Base-by-base conservation (phyloP, 495 filamentous ascomycete species). In the Penicillium malachiteum region DNA sequence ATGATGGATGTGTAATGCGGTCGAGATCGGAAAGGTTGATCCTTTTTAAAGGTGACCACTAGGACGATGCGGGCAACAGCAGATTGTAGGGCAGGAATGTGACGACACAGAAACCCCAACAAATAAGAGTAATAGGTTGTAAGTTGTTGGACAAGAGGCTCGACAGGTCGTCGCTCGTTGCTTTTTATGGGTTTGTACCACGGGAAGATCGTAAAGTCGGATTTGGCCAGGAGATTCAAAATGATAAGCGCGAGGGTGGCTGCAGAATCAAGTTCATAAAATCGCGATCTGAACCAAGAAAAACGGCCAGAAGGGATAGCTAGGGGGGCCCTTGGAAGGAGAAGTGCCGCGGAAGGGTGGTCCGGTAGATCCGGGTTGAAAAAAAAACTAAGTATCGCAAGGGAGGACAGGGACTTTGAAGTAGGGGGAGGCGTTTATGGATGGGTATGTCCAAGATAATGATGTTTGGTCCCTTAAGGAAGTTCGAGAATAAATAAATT, bases 21-120 rank as follows among this genome's bases (percentile, higher is more conserved):
- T 69, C 64, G 57, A 72, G 73, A 77, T 77, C 72, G 70, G 71
- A 69, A 68, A 52, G 63, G 54, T 48, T 54, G 60, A 68, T 66
- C 68, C 67, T 70, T 72, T 69, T 71, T 68, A 74, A 69, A 66
- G 63, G 65, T 54, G 56, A 54, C 60, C 62, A 68, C 69, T 68
- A 71, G 64, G 67, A 63, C 57, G 66, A 54, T 64, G 70, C 68
- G 58, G 67, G 59, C 50, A 40, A 50, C 62, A 65, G 59, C 60
- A 68, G 70, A 65, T 65, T 61, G 65, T 77, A 76, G 69, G 71
- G 73, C 70, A 75, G 69, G 73, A 76, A 76, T 76, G 73, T 71
- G 67, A 73, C 54, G 61, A 66, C 64, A 65, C 61, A 66, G 55
- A 52, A 26, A 26, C 21, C 50, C 62, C 65, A 52, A 64, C 42